Evolutionary conservation across 768 basidiomycete species (phyloP), one percentile per base, ranked within the genome.

Genomic region (Boletus vinaceobasis): DNA sequence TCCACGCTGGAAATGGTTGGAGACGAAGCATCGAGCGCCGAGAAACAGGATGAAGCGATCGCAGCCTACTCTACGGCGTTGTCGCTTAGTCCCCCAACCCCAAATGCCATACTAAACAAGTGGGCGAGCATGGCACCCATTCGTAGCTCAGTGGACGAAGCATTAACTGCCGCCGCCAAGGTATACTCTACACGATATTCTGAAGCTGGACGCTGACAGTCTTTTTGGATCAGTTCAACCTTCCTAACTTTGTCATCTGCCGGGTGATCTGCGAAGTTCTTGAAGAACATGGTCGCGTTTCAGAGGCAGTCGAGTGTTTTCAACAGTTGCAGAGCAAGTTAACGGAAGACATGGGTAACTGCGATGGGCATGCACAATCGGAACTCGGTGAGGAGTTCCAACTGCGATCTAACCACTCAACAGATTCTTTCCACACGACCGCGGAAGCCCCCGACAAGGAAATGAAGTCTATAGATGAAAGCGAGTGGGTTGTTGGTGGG

Each of bases 61-160:
- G 17, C 6, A 2, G 43, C 52, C 4, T 62, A 62, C 33, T 48
- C 47, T 0, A 38, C 13, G 7, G 56, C 50, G 2, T 19, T 62
- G 7, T 39, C 27, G 0, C 43, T 61, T 14, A 7, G 36, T 31
- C 26, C 29, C 6, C 23, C 26, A 1, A n/a, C 40, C 0, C 39
- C 15, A 1, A n/a, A 13, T 7, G 6, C 3, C 13, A 0, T 48
- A 1, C 21, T 39, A 10, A 15, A 10, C 0, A 49, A 59, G 19
- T 58, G 56, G 56, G 50, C 21, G 3, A 29, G 9, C 13, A 15
- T 5, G 0, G 7, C 10, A 5, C 23, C 53, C 17, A 7, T 29
- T 31, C 21, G 5, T 27, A 7, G 36, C 32, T 19, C 56, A 15
- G 32, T 3, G 2, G 7, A 42, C 15, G 33, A 58, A 23, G 32